Conservation (phyloP, 345 rosid genomes). For the Brassica napus region Da-Ae NC_063451.1:24150001-24150500, state of each 20-base stretch:
- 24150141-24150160: neutral
- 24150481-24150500: neutral
- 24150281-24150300: neutral
- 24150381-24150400: constrained; percentile 58
- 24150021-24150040: too few relatives aligned
- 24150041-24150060: too few relatives aligned
- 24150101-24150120: too few relatives aligned
- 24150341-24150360: constrained; percentile 70
- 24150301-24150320: neutral
- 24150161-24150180: constrained; percentile 47
- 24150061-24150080: too few relatives aligned
- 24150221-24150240: constrained; percentile 14
- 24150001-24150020: too few relatives aligned
- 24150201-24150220: constrained; percentile 44
- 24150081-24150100: too few relatives aligned
- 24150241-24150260: neutral
- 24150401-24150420: constrained; percentile 9
- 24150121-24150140: too few relatives aligned
- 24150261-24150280: constrained; percentile 1
- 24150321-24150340: constrained; percentile 65
- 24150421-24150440: neutral
- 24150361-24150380: constrained; percentile 59
- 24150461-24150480: neutral
- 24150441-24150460: neutral
- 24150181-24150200: constrained; percentile 69